Base-by-base conservation (phyloP, 257 asterid genomes). In the Salvia splendens region DNA sequence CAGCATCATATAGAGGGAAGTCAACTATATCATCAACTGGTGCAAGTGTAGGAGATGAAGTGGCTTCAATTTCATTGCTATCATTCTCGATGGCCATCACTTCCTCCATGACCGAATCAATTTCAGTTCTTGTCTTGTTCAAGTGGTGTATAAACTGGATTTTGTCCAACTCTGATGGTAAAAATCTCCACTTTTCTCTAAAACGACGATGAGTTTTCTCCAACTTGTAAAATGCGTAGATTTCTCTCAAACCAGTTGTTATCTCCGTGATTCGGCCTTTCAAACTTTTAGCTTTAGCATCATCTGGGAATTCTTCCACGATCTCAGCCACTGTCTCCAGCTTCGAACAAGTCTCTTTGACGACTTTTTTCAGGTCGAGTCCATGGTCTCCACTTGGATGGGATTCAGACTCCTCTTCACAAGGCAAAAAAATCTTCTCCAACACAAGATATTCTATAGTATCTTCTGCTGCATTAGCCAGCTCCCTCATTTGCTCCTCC, bases 251-350 rank as follows among this genome's bases (percentile, higher is more conserved):
- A 50, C 7, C 54, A 20, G 11, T 20, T 1, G 55, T 48, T 20
- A 12, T 46, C 28, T 60, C 55, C 62, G 32, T 24, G 36, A 61
- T 50, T 61, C 63, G 17, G 8, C 11, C 30, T 28, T 50, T 53
- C 8, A 48, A 38, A 12, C 11, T 4, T 12, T 0, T 7, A 41
- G 43, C 68, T 69, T 24, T 24, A 4, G 38, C 38, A 3, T 33
- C 38, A 5, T 61, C 62, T 5, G 68, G 61, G 9, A 16, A 69
- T 6, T 69, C 68, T 60, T 70, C 69, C n/a, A 50, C 38, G 40
- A 70, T 50, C 38, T 0, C 11, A 5, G 9, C 5, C 50, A 45
- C 7, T 45, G 12, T 45, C 5, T 45, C 50, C 16, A 12, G 0
- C 50, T 45, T 45, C 2, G 15, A 12, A 12, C 7, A 1, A 45